These are phyloP conservation scores for Stylosanthes scabra DNA, from an alignment of 331 rosid genomes.

Conservation along the genomic window DNA sequence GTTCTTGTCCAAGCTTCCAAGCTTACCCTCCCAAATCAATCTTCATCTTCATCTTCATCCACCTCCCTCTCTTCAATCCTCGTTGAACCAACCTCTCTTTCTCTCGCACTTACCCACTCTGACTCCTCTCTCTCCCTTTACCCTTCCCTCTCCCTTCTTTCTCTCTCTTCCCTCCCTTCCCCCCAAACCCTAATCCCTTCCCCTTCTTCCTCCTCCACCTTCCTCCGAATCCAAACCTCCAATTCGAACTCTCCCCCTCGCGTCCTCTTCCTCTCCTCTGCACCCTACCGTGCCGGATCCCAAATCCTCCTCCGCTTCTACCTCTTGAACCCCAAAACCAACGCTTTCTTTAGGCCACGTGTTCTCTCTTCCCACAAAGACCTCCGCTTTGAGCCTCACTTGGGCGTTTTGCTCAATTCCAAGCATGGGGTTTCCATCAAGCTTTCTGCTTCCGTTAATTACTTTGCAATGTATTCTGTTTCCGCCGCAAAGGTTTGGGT, in stretches of 20 bases:
- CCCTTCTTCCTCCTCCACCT: constrained; percentile 78
- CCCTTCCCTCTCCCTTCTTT: constrained; percentile 62
- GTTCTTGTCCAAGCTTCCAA: constrained; percentile 75
- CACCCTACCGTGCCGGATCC: constrained; percentile 63
- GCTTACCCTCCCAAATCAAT: constrained; percentile 63
- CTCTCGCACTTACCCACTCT: constrained; percentile 88
- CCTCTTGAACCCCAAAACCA: constrained; percentile 40
- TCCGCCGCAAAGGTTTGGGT: constrained; percentile 68
- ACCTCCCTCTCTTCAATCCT: constrained; percentile 58
- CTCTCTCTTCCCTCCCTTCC: constrained; percentile 52
- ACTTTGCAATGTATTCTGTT: constrained; percentile 68
- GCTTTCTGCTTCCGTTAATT: constrained; percentile 80
- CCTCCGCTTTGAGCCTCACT: constrained; percentile 48
- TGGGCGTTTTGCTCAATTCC: constrained; percentile 67
- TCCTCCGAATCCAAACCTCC: constrained; percentile 60
- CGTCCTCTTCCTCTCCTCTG: constrained; percentile 62
- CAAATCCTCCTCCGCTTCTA: constrained; percentile 73
- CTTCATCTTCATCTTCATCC: constrained; percentile 28
- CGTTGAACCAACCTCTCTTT: constrained; percentile 78
- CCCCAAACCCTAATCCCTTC: constrained; percentile 67
- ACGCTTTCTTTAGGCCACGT: constrained; percentile 44
- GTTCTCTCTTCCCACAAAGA: constrained; percentile 59
- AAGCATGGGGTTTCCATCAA: constrained; percentile 72
- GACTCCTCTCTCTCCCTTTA: constrained; percentile 89
- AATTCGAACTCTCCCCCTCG: constrained; percentile 39